phyloP scores from a whole-genome alignment of 768 basidiomycete species.

The Rhodosporidiobolus sp. region DNA sequence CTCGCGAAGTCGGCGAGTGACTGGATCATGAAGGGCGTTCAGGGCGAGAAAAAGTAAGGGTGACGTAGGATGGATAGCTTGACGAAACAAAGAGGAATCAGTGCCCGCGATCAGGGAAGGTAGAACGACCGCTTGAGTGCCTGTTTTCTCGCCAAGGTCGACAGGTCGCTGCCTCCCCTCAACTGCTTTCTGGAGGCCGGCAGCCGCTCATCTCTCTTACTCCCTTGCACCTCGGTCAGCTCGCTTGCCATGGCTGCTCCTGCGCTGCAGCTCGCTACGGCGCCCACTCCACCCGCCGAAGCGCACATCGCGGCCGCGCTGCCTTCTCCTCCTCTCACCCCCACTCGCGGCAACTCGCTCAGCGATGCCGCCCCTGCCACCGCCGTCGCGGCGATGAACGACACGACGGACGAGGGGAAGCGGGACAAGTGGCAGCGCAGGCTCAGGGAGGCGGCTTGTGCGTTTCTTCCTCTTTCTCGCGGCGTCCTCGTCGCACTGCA shows the following conservation, averaged over 20 bases:
- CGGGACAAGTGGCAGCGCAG: neutral
- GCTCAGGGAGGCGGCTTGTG: neutral
- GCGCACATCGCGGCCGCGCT: neutral
- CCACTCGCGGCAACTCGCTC: neutral
- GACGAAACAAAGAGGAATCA: no score
- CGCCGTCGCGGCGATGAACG: no score
- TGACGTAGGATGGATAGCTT: no score
- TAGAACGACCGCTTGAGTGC: no score
- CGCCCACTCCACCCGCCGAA: no score
- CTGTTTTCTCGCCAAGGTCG: neutral
- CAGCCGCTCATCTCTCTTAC: no score
- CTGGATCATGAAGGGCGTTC: slow-evolving; percentile 5
- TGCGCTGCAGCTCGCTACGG: no score
- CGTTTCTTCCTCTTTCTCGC: neutral
- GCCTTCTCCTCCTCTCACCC: neutral
- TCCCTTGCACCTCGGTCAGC: no score
- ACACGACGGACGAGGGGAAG: neutral
- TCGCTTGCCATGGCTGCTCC: no score
- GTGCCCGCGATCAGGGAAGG: no score
- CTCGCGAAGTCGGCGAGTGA: neutral
- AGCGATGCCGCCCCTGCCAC: neutral
- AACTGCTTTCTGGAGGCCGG: no score
- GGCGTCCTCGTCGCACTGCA: neutral
- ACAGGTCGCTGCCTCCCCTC: neutral
- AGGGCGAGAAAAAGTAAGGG: neutral